These are phyloP conservation scores for Yamadazyma insecticola DNA, from an alignment of 805 yeast genomes.

Conservation along the genomic window DNA sequence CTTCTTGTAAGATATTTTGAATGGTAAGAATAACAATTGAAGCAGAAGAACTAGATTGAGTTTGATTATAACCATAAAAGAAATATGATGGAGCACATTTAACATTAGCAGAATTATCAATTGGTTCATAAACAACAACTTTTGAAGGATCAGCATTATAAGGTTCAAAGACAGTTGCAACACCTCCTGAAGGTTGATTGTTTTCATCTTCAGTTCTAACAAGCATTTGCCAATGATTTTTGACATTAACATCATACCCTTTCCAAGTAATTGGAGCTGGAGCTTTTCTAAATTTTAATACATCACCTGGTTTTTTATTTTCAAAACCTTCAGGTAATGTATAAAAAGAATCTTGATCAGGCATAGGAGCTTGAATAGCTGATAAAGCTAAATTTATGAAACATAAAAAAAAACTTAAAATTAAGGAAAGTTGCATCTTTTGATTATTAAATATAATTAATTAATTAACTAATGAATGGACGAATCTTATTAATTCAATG, in stretches of 20 bases:
- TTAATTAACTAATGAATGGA: no score
- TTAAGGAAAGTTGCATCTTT: no score
- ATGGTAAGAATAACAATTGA: no score
- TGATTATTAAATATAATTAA: no score
- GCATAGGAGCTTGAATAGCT: no score
- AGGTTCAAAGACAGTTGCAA: constrained; percentile 26
- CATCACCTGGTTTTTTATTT: constrained; percentile 16
- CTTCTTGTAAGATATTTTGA: constrained; percentile 19
- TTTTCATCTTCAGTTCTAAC: constrained; percentile 18
- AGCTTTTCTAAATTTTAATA: constrained; percentile 17
- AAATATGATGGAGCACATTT: constrained; percentile 26
- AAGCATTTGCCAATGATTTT: constrained; percentile 19
- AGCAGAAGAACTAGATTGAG: no score
- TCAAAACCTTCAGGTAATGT: constrained; percentile 19
- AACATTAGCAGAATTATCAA: constrained; percentile 22
- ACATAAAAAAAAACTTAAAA: no score
- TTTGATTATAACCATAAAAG: no score
- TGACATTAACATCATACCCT: constrained; percentile 15
- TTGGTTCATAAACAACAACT: constrained; percentile 23
- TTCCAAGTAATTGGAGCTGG: constrained; percentile 16
- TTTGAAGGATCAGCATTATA: constrained; percentile 21
- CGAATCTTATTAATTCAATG: no score
- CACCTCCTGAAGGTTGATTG: constrained; percentile 22
- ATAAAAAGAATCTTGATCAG: constrained; percentile 21
- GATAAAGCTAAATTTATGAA: no score